Conservation (phyloP, 805 yeast species). For the Debaryomyces hansenii region DNA sequence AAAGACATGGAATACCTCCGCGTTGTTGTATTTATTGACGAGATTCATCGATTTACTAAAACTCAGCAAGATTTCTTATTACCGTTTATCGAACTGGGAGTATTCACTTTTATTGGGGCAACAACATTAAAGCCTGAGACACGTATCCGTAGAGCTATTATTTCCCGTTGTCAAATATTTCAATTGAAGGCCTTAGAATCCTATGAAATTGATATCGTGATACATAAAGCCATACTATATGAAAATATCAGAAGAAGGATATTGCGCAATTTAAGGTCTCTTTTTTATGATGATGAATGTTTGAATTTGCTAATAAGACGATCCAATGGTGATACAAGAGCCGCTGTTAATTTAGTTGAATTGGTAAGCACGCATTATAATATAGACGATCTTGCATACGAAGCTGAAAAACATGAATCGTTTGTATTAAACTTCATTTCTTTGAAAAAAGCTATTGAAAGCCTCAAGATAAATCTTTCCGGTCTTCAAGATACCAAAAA, state of each 20-base stretch:
- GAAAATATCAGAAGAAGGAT: constrained; percentile 28
- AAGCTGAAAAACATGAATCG: constrained; percentile 1
- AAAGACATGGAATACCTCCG: constrained; percentile 23
- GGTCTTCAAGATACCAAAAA: constrained; percentile 19
- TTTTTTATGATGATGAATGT: constrained; percentile 15
- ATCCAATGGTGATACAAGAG: constrained; percentile 34
- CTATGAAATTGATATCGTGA: constrained; percentile 52
- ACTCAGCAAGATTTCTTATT: constrained; percentile 86
- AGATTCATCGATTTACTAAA: constrained; percentile 84
- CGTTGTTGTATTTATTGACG: constrained; percentile 79
- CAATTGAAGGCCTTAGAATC: constrained; percentile 54
- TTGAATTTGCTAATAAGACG: constrained; percentile 14
- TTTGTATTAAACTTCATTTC: constrained; percentile 4
- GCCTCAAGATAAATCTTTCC: constrained; percentile 10
- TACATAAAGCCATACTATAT: constrained; percentile 54
- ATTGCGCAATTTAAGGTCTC: constrained; percentile 5
- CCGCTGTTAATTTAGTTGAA: constrained; percentile 33
- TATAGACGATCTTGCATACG: neutral
- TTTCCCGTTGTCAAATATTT: constrained; percentile 83
- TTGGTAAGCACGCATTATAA: constrained; percentile 20
- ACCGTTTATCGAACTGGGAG: constrained; percentile 83
- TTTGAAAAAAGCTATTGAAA: constrained; percentile 7
- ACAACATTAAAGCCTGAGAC: constrained; percentile 92
- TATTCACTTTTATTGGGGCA: constrained; percentile 85
- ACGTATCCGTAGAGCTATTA: constrained; percentile 75